Evolutionary conservation across 2,329 filamentous ascomycete genomes (phyloP).

Genomic region (Chaetomiaceae sp.): DNA sequence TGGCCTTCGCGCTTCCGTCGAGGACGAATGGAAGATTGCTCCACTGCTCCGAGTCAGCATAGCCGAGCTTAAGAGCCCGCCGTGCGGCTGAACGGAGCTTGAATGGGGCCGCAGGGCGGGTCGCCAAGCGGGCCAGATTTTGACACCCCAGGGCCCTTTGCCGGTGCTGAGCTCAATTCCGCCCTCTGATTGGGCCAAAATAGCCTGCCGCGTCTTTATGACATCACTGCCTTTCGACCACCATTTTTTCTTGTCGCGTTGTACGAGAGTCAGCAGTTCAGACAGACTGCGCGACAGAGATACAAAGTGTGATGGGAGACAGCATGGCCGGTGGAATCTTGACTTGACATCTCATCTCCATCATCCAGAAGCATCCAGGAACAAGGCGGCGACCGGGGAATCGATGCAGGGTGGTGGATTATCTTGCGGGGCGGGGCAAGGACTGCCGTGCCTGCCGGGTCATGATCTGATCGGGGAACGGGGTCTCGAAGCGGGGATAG

Average conservation of each 20-base stretch:
- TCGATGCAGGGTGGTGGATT: not conserved
- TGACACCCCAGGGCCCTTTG: not conserved
- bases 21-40: conserved; percentile 3
- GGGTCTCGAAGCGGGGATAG: conserved; percentile 1
- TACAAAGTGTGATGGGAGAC: too few relatives aligned
- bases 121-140: not conserved
- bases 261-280: not conserved
- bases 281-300: too few relatives aligned
- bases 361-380: too few relatives aligned
- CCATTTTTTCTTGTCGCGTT: not conserved
- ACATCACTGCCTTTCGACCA: conserved; percentile 11
- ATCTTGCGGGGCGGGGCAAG: not conserved
- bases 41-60: conserved; percentile 13
- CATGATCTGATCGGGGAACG: not conserved
- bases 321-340: too few relatives aligned
- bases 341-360: too few relatives aligned
- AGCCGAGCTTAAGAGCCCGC: conserved; percentile 13
- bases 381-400: not conserved
- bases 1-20: not conserved
- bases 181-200: conserved; percentile 3
- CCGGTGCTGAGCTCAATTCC: not conserved
- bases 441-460: not conserved
- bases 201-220: not conserved
- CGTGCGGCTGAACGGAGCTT: conserved; percentile 16
- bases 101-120: not conserved